Percentiles rank a stretch among this genome's conserved stretches.
Conservation (phyloP, 2,329 filamentous ascomycete genomes). For the Aspergillus sp. region DNA sequence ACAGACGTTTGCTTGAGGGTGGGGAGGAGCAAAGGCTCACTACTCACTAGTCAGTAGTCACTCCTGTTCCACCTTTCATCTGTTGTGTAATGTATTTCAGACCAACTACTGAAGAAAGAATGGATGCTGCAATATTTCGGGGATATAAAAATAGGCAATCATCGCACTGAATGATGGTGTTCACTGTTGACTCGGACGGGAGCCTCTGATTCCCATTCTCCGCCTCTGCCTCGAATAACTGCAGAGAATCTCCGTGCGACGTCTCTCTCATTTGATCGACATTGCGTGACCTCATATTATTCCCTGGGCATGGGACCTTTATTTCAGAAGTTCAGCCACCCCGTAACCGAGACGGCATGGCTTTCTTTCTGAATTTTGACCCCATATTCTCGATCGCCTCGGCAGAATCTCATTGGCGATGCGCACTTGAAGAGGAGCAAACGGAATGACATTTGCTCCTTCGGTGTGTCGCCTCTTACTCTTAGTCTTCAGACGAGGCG, state of each 20-base stretch:
- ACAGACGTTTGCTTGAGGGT: not conserved
- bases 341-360: slow-evolving; percentile 6
- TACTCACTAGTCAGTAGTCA: not conserved
- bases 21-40: not conserved
- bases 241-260: not conserved
- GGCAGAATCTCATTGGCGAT: slow-evolving; percentile 1
- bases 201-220: not conserved
- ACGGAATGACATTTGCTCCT: slow-evolving; percentile 3
- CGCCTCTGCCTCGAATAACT: not conserved
- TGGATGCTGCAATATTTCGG: not conserved
- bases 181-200: not conserved
- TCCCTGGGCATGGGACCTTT: slow-evolving; percentile 22
- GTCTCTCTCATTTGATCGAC: slow-evolving; percentile 29
- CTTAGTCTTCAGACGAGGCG: not conserved
- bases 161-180: not conserved
- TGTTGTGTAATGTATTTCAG: slow-evolving; percentile 2
- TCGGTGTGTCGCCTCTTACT: not conserved
- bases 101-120: not conserved
- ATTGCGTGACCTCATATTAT: slow-evolving; percentile 29
- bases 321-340: slow-evolving; percentile 9
- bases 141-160: not conserved
- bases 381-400: slow-evolving; percentile 11
- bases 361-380: not conserved
- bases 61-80: not conserved
- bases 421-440: not conserved